A percentile compares a stretch with the other conserved stretches of the same genome.
Evolutionary conservation across 2,329 filamentous ascomycete genomes (phyloP).

Genomic region (Botrytis squamosa): DNA sequence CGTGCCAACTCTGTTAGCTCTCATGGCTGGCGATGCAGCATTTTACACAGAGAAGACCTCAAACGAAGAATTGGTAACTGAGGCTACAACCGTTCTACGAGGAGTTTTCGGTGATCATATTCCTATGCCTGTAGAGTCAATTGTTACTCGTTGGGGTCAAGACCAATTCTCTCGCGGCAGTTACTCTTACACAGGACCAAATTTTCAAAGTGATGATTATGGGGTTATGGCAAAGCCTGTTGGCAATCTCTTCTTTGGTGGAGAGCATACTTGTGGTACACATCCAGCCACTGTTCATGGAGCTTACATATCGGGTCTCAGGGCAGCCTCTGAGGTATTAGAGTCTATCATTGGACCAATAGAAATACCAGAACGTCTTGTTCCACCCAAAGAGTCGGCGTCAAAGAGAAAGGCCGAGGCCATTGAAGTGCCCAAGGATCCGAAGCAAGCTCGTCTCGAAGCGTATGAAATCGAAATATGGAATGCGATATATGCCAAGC

Average conservation of each 20-base stretch:
- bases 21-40: slow-evolving; percentile 95
- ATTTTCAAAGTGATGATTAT: slow-evolving; percentile 83
- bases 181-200: slow-evolving; percentile 88
- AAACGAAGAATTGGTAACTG: slow-evolving; percentile 72
- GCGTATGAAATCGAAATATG: slow-evolving; percentile 56
- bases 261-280: slow-evolving; percentile 92
- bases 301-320: slow-evolving; percentile 88
- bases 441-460: slow-evolving; percentile 53
- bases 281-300: slow-evolving; percentile 97
- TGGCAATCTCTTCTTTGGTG: slow-evolving; percentile 90
- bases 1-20: slow-evolving; percentile 79
- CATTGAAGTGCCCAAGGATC: slow-evolving; percentile 45
- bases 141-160: slow-evolving; percentile 89
- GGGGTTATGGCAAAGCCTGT: slow-evolving; percentile 82
- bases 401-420: slow-evolving; percentile 55
- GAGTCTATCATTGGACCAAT: slow-evolving; percentile 80
- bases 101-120: slow-evolving; percentile 71
- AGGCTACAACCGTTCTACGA: slow-evolving; percentile 76
- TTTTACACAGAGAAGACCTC: slow-evolving; percentile 78
- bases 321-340: slow-evolving; percentile 83
- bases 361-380: slow-evolving; percentile 69
- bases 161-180: slow-evolving; percentile 91
- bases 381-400: slow-evolving; percentile 59
- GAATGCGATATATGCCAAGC: slow-evolving; percentile 51
- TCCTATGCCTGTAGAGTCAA: slow-evolving; percentile 76